phyloP scores from a whole-genome alignment of 768 basidiomycete genomes.

The Mycena leptocephala region DNA sequence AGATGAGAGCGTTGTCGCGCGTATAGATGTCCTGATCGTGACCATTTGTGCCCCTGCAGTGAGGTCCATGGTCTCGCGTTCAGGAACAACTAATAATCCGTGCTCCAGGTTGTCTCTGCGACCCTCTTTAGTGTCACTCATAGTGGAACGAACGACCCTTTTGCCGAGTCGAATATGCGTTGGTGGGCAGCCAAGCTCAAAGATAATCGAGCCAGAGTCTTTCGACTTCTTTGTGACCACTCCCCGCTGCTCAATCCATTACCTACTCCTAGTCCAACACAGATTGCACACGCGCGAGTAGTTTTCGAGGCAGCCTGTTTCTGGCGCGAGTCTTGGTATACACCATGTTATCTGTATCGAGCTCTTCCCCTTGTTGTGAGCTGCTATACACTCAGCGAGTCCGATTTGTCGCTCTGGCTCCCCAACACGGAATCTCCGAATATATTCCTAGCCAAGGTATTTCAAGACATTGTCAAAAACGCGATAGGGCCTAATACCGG shows the following conservation, averaged over 20 bases:
- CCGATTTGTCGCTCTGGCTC: slow-evolving; percentile 4
- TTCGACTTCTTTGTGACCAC: background rate
- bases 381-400: background rate
- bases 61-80: background rate
- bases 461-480: background rate
- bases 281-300: background rate
- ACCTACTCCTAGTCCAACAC: background rate
- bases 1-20: background rate
- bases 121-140: background rate
- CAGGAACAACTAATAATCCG: background rate
- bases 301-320: background rate
- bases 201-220: background rate
- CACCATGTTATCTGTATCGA: background rate
- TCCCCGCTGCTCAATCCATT: background rate
- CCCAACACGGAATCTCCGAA: background rate
- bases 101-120: background rate
- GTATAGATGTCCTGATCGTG: slow-evolving; percentile 4
- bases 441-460: background rate
- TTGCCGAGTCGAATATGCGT: background rate
- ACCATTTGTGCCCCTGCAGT: background rate
- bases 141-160: background rate
- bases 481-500: background rate
- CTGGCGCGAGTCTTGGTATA: background rate
- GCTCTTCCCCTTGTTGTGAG: background rate
- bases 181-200: background rate